Percentiles rank a stretch among this genome's conserved stretches.
Conservation (phyloP, 352 stramenopile genomes). For the Pythium plurisporium region DNA sequence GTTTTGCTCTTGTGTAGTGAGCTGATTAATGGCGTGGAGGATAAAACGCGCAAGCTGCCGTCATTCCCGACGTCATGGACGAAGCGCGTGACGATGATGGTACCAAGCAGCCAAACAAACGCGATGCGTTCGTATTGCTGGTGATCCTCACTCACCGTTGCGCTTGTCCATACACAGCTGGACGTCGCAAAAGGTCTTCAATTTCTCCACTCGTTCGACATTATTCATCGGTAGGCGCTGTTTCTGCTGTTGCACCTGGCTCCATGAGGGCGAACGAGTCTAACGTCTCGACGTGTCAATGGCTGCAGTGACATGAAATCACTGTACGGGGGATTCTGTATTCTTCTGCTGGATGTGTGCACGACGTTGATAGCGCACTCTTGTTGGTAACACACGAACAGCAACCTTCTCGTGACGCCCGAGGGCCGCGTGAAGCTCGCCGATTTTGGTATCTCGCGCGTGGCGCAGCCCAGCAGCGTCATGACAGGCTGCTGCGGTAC, state of each 20-base stretch:
- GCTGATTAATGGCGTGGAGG: conserved; percentile 65
- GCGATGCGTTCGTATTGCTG: too few species aligned
- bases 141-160: neutral
- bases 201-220: conserved; percentile 79
- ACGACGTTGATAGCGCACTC: too few species aligned
- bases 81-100: conserved; percentile 77
- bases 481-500: conserved; percentile 80
- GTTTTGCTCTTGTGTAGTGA: conserved; percentile 32
- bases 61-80: conserved; percentile 70
- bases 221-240: conserved; percentile 56
- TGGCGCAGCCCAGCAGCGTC: conserved; percentile 40
- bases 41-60: conserved; percentile 48
- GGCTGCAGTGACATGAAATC: conserved; percentile 75
- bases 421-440: conserved; percentile 73
- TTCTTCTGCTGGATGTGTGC: too few species aligned
- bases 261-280: too few species aligned
- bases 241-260: neutral
- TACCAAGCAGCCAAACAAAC: too few species aligned
- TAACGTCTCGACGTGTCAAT: too few species aligned
- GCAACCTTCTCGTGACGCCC: conserved; percentile 68
- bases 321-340: too few species aligned
- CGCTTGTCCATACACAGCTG: conserved; percentile 29
- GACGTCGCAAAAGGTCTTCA: conserved; percentile 65
- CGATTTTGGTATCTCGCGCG: conserved; percentile 74
- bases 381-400: too few species aligned